Evolutionary conservation across 1,284 basidiomycete species (phyloP).

Genomic region (Microbotryum scabiosae): DNA sequence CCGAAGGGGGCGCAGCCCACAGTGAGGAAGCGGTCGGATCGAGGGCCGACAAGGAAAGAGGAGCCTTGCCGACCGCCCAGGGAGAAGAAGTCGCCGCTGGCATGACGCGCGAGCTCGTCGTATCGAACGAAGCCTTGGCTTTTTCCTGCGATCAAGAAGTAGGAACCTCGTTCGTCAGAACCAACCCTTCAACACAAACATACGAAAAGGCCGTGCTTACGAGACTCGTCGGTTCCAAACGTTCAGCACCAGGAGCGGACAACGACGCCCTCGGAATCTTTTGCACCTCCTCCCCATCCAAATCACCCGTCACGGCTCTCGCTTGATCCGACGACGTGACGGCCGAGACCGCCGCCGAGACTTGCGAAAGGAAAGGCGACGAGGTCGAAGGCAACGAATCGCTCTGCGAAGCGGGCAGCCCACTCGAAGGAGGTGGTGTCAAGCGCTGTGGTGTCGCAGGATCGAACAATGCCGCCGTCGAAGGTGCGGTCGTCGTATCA

Average conservation of each 20-base stretch:
- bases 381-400: too few species aligned
- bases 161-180: conserved; percentile 1
- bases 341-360: background rate
- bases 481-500: conserved; percentile 53
- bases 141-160: too few species aligned
- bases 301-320: conserved; percentile 54
- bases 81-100: conserved; percentile 3
- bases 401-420: too few species aligned
- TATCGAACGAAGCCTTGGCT: too few species aligned
- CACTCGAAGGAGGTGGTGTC: background rate
- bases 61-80: conserved; percentile 17
- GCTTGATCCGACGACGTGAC: background rate
- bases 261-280: conserved; percentile 18
- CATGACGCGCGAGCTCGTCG: too few species aligned
- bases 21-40: conserved; percentile 24
- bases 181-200: background rate
- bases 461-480: conserved; percentile 11
- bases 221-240: background rate
- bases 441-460: conserved; percentile 30
- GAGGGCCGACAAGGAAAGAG: conserved; percentile 20
- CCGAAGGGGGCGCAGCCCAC: conserved; percentile 21
- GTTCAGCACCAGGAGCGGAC: conserved; percentile 21
- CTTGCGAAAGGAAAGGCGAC: too few species aligned
- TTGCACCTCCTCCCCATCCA: conserved; percentile 46
- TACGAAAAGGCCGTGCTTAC: background rate